Evolutionary conservation across 2,329 filamentous ascomycete genomes (phyloP).

Genomic region (Akanthomyces dipterigenus): DNA sequence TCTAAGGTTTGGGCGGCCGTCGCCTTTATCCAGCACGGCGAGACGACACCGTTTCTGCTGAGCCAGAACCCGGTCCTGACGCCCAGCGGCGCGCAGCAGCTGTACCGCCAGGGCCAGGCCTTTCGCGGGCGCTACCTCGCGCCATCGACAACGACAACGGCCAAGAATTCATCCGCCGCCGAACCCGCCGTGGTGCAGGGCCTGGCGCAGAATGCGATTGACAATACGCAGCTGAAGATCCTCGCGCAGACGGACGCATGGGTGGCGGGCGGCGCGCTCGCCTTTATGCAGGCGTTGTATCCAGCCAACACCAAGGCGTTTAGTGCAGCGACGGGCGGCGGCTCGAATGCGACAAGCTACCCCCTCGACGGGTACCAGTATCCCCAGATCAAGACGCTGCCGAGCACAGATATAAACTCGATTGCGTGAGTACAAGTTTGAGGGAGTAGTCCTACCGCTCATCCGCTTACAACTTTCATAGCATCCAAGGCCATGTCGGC

Average conservation of each 20-base stretch:
- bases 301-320: slow-evolving; percentile 52
- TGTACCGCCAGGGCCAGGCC: slow-evolving; percentile 39
- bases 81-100: slow-evolving; percentile 47
- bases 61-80: slow-evolving; percentile 34
- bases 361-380: slow-evolving; percentile 78
- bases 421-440: slow-evolving; percentile 34
- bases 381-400: slow-evolving; percentile 55
- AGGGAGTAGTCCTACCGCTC: too few relatives aligned
- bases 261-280: slow-evolving; percentile 61
- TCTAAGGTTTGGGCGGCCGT: slow-evolving; percentile 44
- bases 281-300: slow-evolving; percentile 80
- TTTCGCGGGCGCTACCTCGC: slow-evolving; percentile 44
- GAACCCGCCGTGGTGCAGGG: slow-evolving; percentile 33
- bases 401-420: slow-evolving; percentile 36
- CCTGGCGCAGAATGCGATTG: slow-evolving; percentile 37
- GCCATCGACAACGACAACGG: slow-evolving; percentile 18
- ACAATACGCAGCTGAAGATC: slow-evolving; percentile 41
- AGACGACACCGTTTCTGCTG: slow-evolving; percentile 39
- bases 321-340: slow-evolving; percentile 21
- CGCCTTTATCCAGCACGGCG: slow-evolving; percentile 45
- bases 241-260: slow-evolving; percentile 35
- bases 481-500: slow-evolving; percentile 31
- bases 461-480: slow-evolving; percentile 16
- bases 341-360: slow-evolving; percentile 41
- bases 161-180: slow-evolving; percentile 20